Conservation (phyloP, 495 filamentous ascomycete genomes). For the Trichoderma parareesei region DNA sequence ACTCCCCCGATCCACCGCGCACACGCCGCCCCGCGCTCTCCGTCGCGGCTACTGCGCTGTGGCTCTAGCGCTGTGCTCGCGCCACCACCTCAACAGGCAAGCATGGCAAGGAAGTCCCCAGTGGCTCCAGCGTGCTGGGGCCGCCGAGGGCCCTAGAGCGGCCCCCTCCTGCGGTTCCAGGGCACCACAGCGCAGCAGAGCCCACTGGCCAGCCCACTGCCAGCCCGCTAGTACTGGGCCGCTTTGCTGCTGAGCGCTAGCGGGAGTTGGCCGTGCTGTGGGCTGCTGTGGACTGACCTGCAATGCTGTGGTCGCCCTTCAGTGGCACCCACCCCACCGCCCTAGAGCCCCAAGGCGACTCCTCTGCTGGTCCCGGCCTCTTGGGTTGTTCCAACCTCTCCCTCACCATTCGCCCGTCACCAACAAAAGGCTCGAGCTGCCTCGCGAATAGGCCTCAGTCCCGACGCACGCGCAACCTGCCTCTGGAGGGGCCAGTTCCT, state of each 20-base stretch:
- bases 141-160: neutral
- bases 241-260: slow-evolving; percentile 7
- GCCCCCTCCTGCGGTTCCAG: too few relatives aligned
- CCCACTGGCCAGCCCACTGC: neutral
- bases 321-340: neutral
- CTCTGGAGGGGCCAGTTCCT: slow-evolving; percentile 3
- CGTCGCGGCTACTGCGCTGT: slow-evolving; percentile 7
- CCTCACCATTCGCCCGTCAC: slow-evolving; percentile 4
- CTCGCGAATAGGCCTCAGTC: slow-evolving; percentile 9
- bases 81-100: neutral
- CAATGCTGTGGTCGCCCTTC: neutral
- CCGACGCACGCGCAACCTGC: slow-evolving; percentile 2
- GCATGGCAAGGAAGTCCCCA: neutral
- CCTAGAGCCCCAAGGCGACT: neutral
- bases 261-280: slow-evolving; percentile 6
- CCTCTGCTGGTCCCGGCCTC: neutral
- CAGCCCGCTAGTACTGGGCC: neutral
- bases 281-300: neutral
- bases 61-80: neutral
- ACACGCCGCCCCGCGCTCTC: slow-evolving; percentile 7
- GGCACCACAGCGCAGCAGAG: neutral
- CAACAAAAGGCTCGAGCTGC: slow-evolving; percentile 10
- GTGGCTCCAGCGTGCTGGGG: neutral
- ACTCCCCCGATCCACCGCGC: neutral
- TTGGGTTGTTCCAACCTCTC: slow-evolving; percentile 2